Base-by-base conservation (phyloP, 441 rosid genomes). In the Gossypium schwendimanii region DNA sequence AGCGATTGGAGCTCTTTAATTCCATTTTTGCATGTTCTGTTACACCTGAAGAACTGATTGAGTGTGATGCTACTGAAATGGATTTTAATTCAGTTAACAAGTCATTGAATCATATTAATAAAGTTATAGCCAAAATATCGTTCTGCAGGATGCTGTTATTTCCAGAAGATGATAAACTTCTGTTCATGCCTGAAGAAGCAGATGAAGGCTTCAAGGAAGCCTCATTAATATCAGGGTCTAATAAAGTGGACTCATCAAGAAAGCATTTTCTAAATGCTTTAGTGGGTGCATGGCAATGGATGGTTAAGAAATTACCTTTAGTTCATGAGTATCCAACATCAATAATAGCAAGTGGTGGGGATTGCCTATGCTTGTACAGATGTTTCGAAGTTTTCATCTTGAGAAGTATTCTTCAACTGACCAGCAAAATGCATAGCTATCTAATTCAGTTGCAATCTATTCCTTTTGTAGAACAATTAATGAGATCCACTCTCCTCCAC, bases 351-450 rank as follows among this genome's bases (percentile, higher is more conserved):
- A 84, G 77, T 64, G 66, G 20, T 8, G 52, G 55, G 55, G 72
- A 73, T 73, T 75, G 79, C 85, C 75, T 80, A 80, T 75, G 73
- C 76, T 70, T 90, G 78, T 88, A 82, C 83, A 84, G 83, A 81
- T 82, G 80, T 71, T 82, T 93, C 78, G 98, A 96, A 85, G 78
- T 71, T 75, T 87, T 89, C 83, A 76, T 89, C 72, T 81, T 96
- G 83, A 87, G 83, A 79, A 87, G 78, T 80, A 81, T 90, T 78
- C 76, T 83, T 49, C 82, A 86, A 73, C 69, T 90, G 78, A 71
- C 81, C 41, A 63, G 52, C 67, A 73, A 78, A 78, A 88, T 89
- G 94, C 78, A 64, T 24, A 83, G 79, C 75, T 78, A 67, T 81
- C 91, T 96, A 75, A 64, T 82, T 76, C 84, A 78, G 44, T 73